Percentiles rank a stretch among this genome's conserved stretches.
Conservation (phyloP, 2,329 filamentous ascomycete species). For the Microcyclospora pomicola region DNA sequence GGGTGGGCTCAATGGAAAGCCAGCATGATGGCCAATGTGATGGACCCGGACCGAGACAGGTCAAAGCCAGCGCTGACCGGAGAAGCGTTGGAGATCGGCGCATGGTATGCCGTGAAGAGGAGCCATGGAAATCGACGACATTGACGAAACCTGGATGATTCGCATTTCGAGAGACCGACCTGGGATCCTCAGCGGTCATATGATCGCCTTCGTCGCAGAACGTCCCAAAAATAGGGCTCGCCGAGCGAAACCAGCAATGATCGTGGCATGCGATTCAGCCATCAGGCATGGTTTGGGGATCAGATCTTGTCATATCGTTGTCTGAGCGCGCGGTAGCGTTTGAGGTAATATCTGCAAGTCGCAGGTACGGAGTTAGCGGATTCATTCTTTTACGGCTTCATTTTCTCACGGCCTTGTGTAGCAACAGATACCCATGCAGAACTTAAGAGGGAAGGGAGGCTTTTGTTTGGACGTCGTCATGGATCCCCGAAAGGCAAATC, state of each 20-base stretch:
- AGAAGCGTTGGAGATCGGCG: conserved; percentile 62
- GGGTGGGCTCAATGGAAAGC: conserved; percentile 88
- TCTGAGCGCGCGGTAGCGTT: conserved; percentile 72
- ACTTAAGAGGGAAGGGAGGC: too few species aligned
- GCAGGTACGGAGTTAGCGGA: too few species aligned
- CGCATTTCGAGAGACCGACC: neutral
- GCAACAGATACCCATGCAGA: too few species aligned
- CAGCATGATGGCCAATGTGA: conserved; percentile 70
- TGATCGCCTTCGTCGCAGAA: too few species aligned
- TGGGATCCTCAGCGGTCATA: too few species aligned
- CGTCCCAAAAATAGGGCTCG: too few species aligned
- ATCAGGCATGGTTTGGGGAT: too few species aligned
- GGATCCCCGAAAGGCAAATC: neutral
- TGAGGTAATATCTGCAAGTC: conserved; percentile 64
- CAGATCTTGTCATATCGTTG: conserved; percentile 49
- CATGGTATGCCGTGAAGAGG: conserved; percentile 48
- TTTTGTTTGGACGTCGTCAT: too few species aligned
- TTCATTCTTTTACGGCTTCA: too few species aligned
- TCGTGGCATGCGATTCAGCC: too few species aligned
- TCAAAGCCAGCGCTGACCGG: conserved; percentile 60
- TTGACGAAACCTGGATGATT: neutral
- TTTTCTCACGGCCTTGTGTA: too few species aligned
- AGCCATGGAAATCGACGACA: neutral
- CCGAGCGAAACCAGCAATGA: too few species aligned
- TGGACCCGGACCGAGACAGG: conserved; percentile 43